These are phyloP conservation scores for Alternaria metachromatica DNA, from an alignment of 2,329 filamentous ascomycete genomes.

Conservation along the genomic window DNA sequence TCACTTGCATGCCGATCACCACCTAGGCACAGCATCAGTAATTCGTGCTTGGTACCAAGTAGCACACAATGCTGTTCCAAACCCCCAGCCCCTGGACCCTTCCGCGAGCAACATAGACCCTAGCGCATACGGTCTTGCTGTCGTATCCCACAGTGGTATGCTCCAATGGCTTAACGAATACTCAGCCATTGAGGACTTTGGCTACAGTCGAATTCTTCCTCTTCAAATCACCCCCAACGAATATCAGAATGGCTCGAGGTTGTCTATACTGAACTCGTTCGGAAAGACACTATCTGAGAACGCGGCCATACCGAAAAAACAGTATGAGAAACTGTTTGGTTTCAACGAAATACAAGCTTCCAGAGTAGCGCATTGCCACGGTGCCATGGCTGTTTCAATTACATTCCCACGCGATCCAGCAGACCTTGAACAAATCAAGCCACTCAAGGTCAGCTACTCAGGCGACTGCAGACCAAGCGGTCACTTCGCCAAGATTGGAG, in stretches of 20 bases:
- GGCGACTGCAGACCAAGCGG: slow-evolving; percentile 83
- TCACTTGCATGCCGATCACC: slow-evolving; percentile 95
- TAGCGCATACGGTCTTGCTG: slow-evolving; percentile 37
- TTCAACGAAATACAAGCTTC: slow-evolving; percentile 72
- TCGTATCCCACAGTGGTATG: slow-evolving; percentile 77
- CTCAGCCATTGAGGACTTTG: slow-evolving; percentile 76
- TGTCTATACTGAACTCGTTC: slow-evolving; percentile 38
- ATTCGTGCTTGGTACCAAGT: slow-evolving; percentile 79
- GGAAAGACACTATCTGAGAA: slow-evolving; percentile 4
- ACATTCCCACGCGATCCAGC: slow-evolving; percentile 67
- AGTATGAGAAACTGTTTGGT: slow-evolving; percentile 61
- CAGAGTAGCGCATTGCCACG: slow-evolving; percentile 78
- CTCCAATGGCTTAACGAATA: slow-evolving; percentile 81
- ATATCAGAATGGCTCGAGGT: slow-evolving; percentile 14
- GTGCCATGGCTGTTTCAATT: slow-evolving; percentile 76
- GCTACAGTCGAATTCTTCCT: slow-evolving; percentile 66
- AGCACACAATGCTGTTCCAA: slow-evolving; percentile 53
- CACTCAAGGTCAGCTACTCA: slow-evolving; percentile 87
- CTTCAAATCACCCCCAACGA: slow-evolving; percentile 51
- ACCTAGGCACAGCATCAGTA: slow-evolving; percentile 82
- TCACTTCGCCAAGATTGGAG: slow-evolving; percentile 73
- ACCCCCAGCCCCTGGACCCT: slow-evolving; percentile 20
- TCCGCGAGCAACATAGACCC: slow-evolving; percentile 39
- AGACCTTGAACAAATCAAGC: slow-evolving; percentile 49
- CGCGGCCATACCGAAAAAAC: slow-evolving; percentile 14